Evolutionary conservation across 345 rosid species (phyloP).

Genomic region (Citrus mangshanensis): DNA sequence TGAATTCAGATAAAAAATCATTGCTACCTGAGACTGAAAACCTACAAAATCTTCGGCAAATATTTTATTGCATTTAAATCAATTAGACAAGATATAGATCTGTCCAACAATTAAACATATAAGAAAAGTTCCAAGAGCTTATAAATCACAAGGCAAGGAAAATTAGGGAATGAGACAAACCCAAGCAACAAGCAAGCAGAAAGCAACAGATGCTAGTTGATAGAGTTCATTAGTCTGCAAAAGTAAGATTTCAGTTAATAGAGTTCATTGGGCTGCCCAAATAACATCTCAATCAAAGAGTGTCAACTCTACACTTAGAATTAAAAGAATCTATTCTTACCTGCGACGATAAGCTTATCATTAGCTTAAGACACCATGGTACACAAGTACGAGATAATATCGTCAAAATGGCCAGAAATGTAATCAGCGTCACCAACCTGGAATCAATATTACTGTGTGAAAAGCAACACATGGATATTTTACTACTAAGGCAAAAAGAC

Average conservation of each 20-base stretch:
- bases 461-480: background rate
- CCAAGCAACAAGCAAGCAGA: constrained; percentile 99
- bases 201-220: constrained; percentile 94
- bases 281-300: constrained; percentile 20
- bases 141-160: constrained; percentile 16
- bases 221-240: constrained; percentile 97
- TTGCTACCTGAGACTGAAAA: background rate
- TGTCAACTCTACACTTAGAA: constrained; percentile 9
- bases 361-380: constrained; percentile 83
- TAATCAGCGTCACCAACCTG: constrained; percentile 71
- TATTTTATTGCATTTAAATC: background rate
- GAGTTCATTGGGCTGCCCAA: constrained; percentile 67
- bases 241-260: constrained; percentile 42
- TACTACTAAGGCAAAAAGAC: background rate
- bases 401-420: constrained; percentile 66
- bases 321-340: constrained; percentile 27
- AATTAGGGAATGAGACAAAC: constrained; percentile 46
- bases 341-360: constrained; percentile 88
- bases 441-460: constrained; percentile 8
- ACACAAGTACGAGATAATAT: constrained; percentile 72
- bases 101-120: background rate
- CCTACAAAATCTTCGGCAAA: background rate
- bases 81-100: background rate
- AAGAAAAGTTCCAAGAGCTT: background rate
- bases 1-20: background rate